phyloP scores from a whole-genome alignment of 1,284 basidiomycete species.

The Cryptococcus sp. region DNA sequence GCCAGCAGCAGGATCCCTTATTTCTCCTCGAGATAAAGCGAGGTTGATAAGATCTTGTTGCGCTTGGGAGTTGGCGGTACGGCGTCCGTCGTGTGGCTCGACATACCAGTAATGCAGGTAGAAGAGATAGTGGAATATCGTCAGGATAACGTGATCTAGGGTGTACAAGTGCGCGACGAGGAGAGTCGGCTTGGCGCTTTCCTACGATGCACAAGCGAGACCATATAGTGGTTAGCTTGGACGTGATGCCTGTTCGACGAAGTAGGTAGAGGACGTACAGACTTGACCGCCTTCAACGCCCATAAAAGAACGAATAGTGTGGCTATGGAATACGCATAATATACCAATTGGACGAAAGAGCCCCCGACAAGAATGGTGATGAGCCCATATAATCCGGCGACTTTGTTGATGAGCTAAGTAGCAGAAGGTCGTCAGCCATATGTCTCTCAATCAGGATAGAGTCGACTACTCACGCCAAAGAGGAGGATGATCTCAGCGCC shows the following conservation, averaged over 20 bases:
- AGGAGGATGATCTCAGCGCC: conserved; percentile 76
- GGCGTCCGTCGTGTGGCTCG: conserved; percentile 84
- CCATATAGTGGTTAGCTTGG: too few relatives aligned
- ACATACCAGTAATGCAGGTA: conserved; percentile 86
- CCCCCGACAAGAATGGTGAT: conserved; percentile 87
- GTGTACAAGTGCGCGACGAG: conserved; percentile 92
- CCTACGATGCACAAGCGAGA: conserved; percentile 58
- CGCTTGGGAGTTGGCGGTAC: conserved; percentile 75
- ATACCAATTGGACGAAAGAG: conserved; percentile 82
- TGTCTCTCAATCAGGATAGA: not conserved
- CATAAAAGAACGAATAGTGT: conserved; percentile 80
- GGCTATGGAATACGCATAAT: conserved; percentile 89
- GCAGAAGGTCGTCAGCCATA: conserved; percentile 1
- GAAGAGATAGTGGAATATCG: conserved; percentile 88
- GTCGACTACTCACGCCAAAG: conserved; percentile 67
- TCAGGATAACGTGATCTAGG: conserved; percentile 89
- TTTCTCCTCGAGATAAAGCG: conserved; percentile 47
- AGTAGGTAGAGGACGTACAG: conserved; percentile 58
- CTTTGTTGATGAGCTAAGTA: conserved; percentile 88
- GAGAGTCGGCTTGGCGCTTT: conserved; percentile 77
- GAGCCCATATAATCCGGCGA: conserved; percentile 94
- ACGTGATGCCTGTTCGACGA: not conserved
- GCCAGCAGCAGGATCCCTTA: conserved; percentile 45
- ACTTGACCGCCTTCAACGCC: conserved; percentile 81
- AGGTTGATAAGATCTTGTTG: conserved; percentile 74